A percentile compares a stretch with the other conserved stretches of the same genome.
These are phyloP conservation scores for Mortierella hygrophila DNA, from an alignment of 192 early-diverging fungal species.

Conservation along the genomic window DNA sequence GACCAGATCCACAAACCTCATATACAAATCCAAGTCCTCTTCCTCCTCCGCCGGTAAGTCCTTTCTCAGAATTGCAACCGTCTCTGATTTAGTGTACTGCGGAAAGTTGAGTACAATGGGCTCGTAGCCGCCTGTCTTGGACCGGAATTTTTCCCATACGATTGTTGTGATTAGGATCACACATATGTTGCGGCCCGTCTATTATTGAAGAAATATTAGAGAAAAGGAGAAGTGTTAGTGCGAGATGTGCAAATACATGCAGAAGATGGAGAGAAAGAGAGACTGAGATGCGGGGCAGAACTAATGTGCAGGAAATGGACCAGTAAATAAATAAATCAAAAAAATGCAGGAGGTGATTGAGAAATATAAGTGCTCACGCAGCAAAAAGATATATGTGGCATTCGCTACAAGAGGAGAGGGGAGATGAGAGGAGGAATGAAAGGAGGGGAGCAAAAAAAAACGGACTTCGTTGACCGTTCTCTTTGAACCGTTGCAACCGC, in stretches of 20 bases:
- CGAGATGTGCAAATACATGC: not conserved
- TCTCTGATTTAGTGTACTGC: conserved; percentile 79
- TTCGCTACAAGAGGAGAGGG: too few species aligned
- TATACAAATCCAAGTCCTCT: conserved; percentile 75
- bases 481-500: not conserved
- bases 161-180: conserved; percentile 82
- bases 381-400: too few species aligned
- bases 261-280: not conserved
- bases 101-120: conserved; percentile 80
- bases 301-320: not conserved
- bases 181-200: conserved; percentile 68
- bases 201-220: not conserved
- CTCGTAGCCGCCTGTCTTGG: conserved; percentile 70
- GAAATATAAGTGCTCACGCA: too few species aligned
- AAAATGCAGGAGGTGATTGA: too few species aligned
- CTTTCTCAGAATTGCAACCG: conserved; percentile 74
- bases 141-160: conserved; percentile 84
- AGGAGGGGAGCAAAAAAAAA: too few species aligned
- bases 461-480: not conserved
- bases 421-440: too few species aligned
- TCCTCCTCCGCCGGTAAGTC: conserved; percentile 75
- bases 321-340: not conserved
- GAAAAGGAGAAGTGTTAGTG: not conserved
- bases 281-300: not conserved
- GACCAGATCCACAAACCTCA: conserved; percentile 81